These are phyloP conservation scores for Canavalia gladiata DNA, from an alignment of 306 rosid genomes.

Conservation along the genomic window DNA sequence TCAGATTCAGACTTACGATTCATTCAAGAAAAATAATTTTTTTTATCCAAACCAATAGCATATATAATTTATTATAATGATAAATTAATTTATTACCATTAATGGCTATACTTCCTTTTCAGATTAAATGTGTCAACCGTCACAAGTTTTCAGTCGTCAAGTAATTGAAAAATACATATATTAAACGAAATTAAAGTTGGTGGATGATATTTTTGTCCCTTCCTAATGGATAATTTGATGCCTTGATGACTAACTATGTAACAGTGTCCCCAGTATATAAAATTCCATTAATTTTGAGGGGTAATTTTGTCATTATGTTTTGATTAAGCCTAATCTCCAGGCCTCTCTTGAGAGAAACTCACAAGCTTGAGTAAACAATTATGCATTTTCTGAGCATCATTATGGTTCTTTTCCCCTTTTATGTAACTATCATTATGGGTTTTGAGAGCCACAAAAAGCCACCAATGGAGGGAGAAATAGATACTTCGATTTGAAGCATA, in stretches of 20 bases:
- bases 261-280: not conserved
- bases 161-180: not conserved
- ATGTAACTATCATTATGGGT: constrained; percentile 44
- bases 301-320: constrained; percentile 37
- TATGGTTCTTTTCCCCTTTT: not conserved
- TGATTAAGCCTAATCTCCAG: constrained; percentile 18
- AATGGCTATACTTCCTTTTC: not conserved
- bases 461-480: constrained; percentile 45
- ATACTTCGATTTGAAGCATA: constrained; percentile 68
- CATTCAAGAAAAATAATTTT: not conserved
- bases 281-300: constrained; percentile 45
- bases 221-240: constrained; percentile 22
- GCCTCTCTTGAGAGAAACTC: not conserved
- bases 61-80: not conserved
- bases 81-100: not conserved
- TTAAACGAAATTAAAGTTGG: not conserved
- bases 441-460: constrained; percentile 49
- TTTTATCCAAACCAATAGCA: not conserved
- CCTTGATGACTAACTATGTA: not conserved
- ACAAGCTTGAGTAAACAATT: constrained; percentile 32
- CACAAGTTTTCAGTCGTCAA: not conserved
- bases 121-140: not conserved
- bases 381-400: constrained; percentile 50
- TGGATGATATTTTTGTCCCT: not conserved
- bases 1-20: not conserved